Evolutionary conservation across 2,329 filamentous ascomycete species (phyloP), one percentile per base, ranked within the genome.

Genomic region (Colletotrichum incanum): DNA sequence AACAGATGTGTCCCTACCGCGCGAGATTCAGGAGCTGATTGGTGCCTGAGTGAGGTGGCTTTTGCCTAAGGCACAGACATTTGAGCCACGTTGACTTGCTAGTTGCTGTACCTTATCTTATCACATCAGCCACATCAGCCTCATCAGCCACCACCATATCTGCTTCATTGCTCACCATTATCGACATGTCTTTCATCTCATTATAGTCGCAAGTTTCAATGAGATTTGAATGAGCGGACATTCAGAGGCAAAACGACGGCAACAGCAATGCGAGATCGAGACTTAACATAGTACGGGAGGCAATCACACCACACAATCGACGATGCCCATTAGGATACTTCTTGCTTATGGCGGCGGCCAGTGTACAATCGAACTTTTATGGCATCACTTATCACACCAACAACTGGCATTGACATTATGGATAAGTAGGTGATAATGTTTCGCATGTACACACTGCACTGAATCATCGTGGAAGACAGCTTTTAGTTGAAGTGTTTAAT

Each of bases 1-100:
- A 67, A 73, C 67, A 73, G 73, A 74, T 74, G 73, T 74, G 73
- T 74, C 73, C 72, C 65, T 71, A 73, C 70, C 66, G 65, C 64
- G 56, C 60, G n/a, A 63, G 73, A 67, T 64, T 71, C 59, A 67
- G 54, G 64, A 72, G 69, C 69, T 73, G 39, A 66, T 73, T 64
- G 64, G 64, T 72, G 73, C 73, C 71, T 74, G 50, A 73, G 31
- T 45, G 26, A 47, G 39, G 71, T 71, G 58, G 65, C 70, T 59
- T 60, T 55, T 72, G 70, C 70, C 70, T 72, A 20, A 72, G 70
- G 70, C 66, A 65, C 1, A 1, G 2, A 39, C 12, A 23, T 18
- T 31, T 34, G 37, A 69, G 54, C 65, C 59, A 72, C 65, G 60
- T 63, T 28, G 23, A 63, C 28, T 60, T 49, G 26, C 20, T 26